These are phyloP conservation scores for Multifurca ochricompacta DNA, from an alignment of 768 basidiomycete species.

Conservation along the genomic window DNA sequence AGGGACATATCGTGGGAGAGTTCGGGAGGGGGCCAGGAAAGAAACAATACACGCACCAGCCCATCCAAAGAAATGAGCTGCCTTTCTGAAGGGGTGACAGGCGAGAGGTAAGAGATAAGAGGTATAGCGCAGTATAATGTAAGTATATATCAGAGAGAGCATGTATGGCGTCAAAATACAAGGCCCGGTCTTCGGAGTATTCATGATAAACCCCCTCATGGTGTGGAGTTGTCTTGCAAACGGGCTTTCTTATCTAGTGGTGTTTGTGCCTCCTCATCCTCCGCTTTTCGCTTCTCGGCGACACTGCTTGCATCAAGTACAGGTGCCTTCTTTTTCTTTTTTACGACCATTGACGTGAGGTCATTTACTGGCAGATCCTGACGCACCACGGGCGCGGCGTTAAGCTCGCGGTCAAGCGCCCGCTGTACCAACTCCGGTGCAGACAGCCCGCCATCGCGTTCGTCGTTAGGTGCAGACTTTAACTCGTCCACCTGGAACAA, in stretches of 20 bases:
- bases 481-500: conserved; percentile 80
- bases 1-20: conserved; percentile 82
- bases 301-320: conserved; percentile 27
- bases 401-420: conserved; percentile 66
- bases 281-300: conserved; percentile 61
- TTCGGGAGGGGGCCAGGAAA: conserved; percentile 67
- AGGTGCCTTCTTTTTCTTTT: conserved; percentile 63
- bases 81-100: conserved; percentile 42
- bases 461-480: conserved; percentile 67
- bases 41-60: conserved; percentile 63
- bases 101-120: background rate
- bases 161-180: background rate
- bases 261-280: conserved; percentile 42
- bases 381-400: conserved; percentile 31
- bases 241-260: conserved; percentile 59
- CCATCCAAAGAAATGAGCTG: conserved; percentile 36
- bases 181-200: background rate
- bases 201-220: conserved; percentile 6
- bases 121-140: conserved; percentile 1
- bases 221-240: conserved; percentile 34
- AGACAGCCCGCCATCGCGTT: conserved; percentile 31
- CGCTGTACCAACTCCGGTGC: conserved; percentile 67
- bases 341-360: conserved; percentile 75
- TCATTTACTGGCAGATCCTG: conserved; percentile 56
- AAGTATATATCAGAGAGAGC: background rate